phyloP scores from a whole-genome alignment of 306 rosid species.

The Vigna angularis region DNA sequence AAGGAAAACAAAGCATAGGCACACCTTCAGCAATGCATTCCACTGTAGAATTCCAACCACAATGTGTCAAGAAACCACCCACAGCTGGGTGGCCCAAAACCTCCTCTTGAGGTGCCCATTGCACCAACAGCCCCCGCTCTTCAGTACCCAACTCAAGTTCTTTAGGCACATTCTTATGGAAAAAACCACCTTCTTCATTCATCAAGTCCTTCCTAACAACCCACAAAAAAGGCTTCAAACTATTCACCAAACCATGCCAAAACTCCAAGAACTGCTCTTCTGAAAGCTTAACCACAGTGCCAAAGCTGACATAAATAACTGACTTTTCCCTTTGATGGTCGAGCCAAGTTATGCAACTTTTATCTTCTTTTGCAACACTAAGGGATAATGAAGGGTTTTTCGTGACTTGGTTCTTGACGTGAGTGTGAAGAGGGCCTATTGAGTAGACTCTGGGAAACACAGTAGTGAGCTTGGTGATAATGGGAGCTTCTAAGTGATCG shows the following conservation, averaged over 20 bases:
- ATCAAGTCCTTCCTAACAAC: conserved; percentile 6
- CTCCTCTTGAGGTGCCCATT: conserved; percentile 53
- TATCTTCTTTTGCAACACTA: conserved; percentile 20
- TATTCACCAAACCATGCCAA: conserved; percentile 42
- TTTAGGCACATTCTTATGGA: not conserved
- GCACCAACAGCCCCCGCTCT: conserved; percentile 47
- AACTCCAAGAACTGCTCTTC: conserved; percentile 28
- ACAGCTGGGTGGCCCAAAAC: conserved; percentile 47
- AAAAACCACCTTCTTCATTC: not conserved
- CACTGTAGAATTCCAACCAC: conserved; percentile 55
- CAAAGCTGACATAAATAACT: conserved; percentile 43
- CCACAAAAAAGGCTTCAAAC: conserved; percentile 37
- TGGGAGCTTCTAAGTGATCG: conserved; percentile 38
- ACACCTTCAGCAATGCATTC: conserved; percentile 47
- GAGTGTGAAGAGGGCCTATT: conserved; percentile 33
- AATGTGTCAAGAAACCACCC: conserved; percentile 52
- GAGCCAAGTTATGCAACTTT: conserved; percentile 43
- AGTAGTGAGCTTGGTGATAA: conserved; percentile 29
- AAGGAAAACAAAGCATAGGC: conserved; percentile 54
- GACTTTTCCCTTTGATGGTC: conserved; percentile 29
- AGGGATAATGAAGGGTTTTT: not conserved
- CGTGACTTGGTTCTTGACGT: not conserved
- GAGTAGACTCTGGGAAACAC: conserved; percentile 34
- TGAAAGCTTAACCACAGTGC: conserved; percentile 22
- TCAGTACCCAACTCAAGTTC: conserved; percentile 41